These are phyloP conservation scores for Leishmania turanica DNA, from an alignment of 208 protist genomes.

Conservation along the genomic window DNA sequence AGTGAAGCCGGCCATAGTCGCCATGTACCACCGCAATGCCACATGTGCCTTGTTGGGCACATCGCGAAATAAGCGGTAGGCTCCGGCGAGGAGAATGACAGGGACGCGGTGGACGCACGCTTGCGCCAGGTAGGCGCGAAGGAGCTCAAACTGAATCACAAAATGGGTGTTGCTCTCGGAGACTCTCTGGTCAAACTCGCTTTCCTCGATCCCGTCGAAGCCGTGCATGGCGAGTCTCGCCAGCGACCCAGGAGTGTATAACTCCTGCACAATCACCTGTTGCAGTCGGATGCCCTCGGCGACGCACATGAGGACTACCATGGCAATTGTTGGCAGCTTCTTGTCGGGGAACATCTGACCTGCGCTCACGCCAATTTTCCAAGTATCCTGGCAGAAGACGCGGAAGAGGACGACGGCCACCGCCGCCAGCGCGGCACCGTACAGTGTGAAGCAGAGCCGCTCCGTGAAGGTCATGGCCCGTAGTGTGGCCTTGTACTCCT, in stretches of 20 bases:
- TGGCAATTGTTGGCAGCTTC: slow-evolving; percentile 28
- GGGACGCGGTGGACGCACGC: slow-evolving; percentile 46
- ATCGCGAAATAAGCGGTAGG: slow-evolving; percentile 68
- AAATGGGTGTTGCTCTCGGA: slow-evolving; percentile 70
- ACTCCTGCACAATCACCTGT: slow-evolving; percentile 28
- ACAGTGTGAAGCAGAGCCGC: slow-evolving; percentile 83
- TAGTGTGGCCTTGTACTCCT: slow-evolving; percentile 66
- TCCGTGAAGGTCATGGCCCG: slow-evolving; percentile 87
- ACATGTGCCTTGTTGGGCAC: slow-evolving; percentile 59
- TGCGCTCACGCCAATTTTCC: slow-evolving; percentile 41
- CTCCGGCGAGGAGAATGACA: slow-evolving; percentile 40
- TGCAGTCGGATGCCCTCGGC: slow-evolving; percentile 39
- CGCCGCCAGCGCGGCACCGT: slow-evolving; percentile 65
- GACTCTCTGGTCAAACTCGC: slow-evolving; percentile 44
- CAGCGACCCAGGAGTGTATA: slow-evolving; percentile 33
- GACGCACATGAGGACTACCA: slow-evolving; percentile 43
- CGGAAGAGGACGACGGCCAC: slow-evolving; percentile 49
- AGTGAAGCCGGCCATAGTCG: slow-evolving; percentile 49
- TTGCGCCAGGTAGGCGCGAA: slow-evolving; percentile 44
- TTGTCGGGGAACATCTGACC: slow-evolving; percentile 59
- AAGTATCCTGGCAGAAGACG: slow-evolving; percentile 55
- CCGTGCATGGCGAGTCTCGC: slow-evolving; percentile 32
- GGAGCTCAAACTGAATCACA: slow-evolving; percentile 76
- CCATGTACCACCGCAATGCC: slow-evolving; percentile 85
- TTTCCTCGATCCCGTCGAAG: slow-evolving; percentile 52